A percentile compares a stretch with the other conserved stretches of the same genome.
phyloP scores from a whole-genome alignment of 805 yeast genomes.

The Metschnikowia matae region DNA sequence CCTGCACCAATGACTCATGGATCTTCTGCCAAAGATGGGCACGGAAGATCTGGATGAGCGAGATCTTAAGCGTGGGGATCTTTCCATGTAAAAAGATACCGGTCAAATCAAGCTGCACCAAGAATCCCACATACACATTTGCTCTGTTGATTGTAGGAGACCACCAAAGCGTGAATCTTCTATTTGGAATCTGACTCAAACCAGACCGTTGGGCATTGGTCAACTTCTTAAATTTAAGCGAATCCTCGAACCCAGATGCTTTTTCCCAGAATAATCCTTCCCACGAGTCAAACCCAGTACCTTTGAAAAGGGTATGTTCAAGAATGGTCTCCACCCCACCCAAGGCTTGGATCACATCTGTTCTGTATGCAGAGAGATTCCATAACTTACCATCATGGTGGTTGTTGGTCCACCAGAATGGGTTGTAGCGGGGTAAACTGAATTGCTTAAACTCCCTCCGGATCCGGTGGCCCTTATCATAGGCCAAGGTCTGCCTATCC shows the following conservation, averaged over 20 bases:
- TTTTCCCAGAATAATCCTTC: slow-evolving; percentile 99
- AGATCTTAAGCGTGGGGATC: slow-evolving; percentile 93
- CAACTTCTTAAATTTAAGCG: slow-evolving; percentile 87
- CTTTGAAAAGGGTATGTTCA: slow-evolving; percentile 92
- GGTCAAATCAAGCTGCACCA: slow-evolving; percentile 92
- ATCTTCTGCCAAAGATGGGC: slow-evolving; percentile 99
- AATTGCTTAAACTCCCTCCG: slow-evolving; percentile 76
- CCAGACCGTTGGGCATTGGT: slow-evolving; percentile 98
- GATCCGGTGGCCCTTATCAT: slow-evolving; percentile 88
- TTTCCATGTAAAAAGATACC: slow-evolving; percentile 97
- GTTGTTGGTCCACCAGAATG: slow-evolving; percentile 95
- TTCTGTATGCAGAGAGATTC: slow-evolving; percentile 88
- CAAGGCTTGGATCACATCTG: slow-evolving; percentile 93
- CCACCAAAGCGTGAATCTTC: slow-evolving; percentile 99
- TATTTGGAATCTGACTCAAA: slow-evolving; percentile 92
- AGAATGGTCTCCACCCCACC: slow-evolving; percentile 96
- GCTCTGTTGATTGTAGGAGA: slow-evolving; percentile 98
- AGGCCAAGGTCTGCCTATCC: slow-evolving; percentile 89
- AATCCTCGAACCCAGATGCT: slow-evolving; percentile 95
- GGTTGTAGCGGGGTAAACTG: slow-evolving; percentile 67
- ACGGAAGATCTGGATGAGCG: slow-evolving; percentile 91
- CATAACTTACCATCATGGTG: slow-evolving; percentile 95
- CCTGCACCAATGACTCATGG: slow-evolving; percentile 92
- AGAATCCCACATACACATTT: slow-evolving; percentile 94
- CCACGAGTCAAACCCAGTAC: slow-evolving; percentile 97